Base-by-base conservation (phyloP, 306 rosid genomes). In the Hippophae gyantsensis region DNA sequence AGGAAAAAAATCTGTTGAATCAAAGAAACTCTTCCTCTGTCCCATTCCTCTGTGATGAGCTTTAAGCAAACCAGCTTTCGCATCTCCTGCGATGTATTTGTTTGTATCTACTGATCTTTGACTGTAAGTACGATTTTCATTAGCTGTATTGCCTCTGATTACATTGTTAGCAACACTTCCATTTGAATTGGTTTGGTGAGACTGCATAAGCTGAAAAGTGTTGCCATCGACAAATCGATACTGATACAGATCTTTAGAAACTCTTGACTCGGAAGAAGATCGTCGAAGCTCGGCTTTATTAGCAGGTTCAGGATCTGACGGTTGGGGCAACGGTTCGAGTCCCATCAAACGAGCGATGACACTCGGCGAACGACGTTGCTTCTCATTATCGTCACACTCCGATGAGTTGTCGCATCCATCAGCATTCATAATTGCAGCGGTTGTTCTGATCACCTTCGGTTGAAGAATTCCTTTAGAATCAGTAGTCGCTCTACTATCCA, bases 321-420 rank as follows among this genome's bases (percentile, higher is more conserved):
- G 54, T 32, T 63, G 74, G 1, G 80, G 77, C 13, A 87, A 13
- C 5, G 89, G 72, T 52, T 84, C 96, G 5, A 92, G 86, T 18
- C 99, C 99, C 99, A 92, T 92, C 25, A 92, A 79, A 69, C 92
- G 81, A 0, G 89, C 96, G 14, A 92, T 82, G 7, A 92, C 99
- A 71, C 99, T 92, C 3, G 95, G 94, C 13, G 99, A 92, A 11
- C 80, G 77, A 27, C 89, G 86, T 45, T 85, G 86, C 13, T 77
- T 84, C 10, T 87, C 96, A 1, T 50, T 54, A 10, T 81, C 84
- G 13, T 64, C 62, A 13, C 48, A 72, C 6, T 56, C 78, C 6
- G 56, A 18, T 18, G 66, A 58, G 42, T 43, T 65, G 5, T 63
- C 76, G 61, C 69, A 54, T 42, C 81, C 71, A 13, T 65, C 64